These are phyloP conservation scores for Leccinum aurantiacum DNA, from an alignment of 768 basidiomycete genomes.

Conservation along the genomic window DNA sequence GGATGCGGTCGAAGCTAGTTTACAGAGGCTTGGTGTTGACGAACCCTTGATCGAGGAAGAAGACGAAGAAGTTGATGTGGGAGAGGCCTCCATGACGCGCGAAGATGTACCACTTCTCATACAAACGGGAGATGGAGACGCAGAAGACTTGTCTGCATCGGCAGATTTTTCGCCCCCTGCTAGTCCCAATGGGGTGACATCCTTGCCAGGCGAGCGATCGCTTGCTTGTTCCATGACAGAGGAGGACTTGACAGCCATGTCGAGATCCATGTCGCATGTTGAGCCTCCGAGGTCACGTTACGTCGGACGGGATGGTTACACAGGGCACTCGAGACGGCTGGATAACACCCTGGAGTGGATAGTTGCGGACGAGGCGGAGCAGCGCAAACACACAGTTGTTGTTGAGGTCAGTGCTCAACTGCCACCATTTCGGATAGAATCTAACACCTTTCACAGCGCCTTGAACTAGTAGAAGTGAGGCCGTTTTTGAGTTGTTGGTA, in stretches of 20 bases:
- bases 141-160: conserved; percentile 34
- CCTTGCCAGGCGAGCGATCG: conserved; percentile 56
- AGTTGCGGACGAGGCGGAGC: conserved; percentile 37
- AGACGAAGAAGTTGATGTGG: conserved; percentile 65
- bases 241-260: conserved; percentile 71
- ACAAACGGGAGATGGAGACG: conserved; percentile 31
- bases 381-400: conserved; percentile 59
- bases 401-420: conserved; percentile 56
- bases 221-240: conserved; percentile 59
- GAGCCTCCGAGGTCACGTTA: conserved; percentile 47
- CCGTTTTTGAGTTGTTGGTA: conserved; percentile 77
- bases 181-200: conserved; percentile 50
- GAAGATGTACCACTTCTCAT: conserved; percentile 21
- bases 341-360: conserved; percentile 47
- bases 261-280: conserved; percentile 72
- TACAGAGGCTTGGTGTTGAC: conserved; percentile 69
- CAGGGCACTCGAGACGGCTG: conserved; percentile 26
- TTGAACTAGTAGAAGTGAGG: conserved; percentile 68
- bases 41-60: conserved; percentile 50
- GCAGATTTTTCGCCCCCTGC: conserved; percentile 54
- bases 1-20: conserved; percentile 77
- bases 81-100: conserved; percentile 40
- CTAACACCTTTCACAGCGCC: conserved; percentile 46
- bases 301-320: conserved; percentile 36
- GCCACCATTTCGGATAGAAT: background rate